These are phyloP conservation scores for Lachnellula subtilissima DNA, from an alignment of 2,329 filamentous ascomycete species.

Conservation along the genomic window DNA sequence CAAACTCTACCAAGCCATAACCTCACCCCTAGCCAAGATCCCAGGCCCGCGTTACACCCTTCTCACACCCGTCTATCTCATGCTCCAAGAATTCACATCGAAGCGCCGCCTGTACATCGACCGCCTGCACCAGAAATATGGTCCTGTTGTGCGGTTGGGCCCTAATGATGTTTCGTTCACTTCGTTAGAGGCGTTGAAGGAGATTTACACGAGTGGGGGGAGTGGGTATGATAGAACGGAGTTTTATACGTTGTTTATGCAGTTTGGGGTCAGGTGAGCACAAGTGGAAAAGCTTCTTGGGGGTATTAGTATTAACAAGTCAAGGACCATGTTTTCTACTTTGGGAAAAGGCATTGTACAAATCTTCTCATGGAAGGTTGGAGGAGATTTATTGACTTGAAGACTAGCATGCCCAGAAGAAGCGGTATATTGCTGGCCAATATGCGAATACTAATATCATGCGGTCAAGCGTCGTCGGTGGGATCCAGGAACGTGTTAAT, in stretches of 20 bases:
- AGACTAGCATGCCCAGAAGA: constrained; percentile 55
- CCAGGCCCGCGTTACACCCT: constrained; percentile 23
- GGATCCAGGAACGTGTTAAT: constrained; percentile 52
- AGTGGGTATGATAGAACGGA: constrained; percentile 62
- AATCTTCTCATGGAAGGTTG: background rate
- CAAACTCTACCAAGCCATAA: background rate
- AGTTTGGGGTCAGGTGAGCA: constrained; percentile 50
- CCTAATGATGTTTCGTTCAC: constrained; percentile 58
- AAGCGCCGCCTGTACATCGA: constrained; percentile 52
- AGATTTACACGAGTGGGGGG: constrained; percentile 58
- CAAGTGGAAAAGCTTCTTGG: background rate
- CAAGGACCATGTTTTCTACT: constrained; percentile 37
- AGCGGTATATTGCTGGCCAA: constrained; percentile 58
- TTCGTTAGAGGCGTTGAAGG: constrained; percentile 51
- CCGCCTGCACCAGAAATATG: constrained; percentile 48
- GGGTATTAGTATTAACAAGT: background rate
- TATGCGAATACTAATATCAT: constrained; percentile 67
- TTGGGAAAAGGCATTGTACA: constrained; percentile 24
- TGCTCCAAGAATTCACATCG: constrained; percentile 46
- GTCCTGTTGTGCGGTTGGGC: constrained; percentile 52
- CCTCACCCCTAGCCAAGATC: constrained; percentile 17
- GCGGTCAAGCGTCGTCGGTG: constrained; percentile 48
- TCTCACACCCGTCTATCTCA: constrained; percentile 20
- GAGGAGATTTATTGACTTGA: background rate
- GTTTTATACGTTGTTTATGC: constrained; percentile 57